Base-by-base conservation (phyloP, 805 yeast genomes). In the Candida tammaniensis region DNA sequence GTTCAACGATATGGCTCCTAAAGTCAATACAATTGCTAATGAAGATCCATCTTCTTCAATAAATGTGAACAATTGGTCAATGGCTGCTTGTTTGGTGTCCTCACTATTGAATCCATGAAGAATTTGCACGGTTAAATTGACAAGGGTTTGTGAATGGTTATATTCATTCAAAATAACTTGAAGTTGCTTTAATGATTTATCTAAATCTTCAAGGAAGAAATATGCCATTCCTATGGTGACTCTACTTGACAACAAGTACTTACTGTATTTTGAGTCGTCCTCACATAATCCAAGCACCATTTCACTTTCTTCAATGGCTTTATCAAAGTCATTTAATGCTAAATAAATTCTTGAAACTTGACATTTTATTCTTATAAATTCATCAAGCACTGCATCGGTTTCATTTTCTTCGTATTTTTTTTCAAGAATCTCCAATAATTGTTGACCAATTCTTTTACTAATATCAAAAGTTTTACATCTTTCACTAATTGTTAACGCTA, bases 31-130 rank as follows among this genome's bases (percentile, higher is more conserved):
- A 2, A 85, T 77, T 16, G 77, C 50, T 29, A 86, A 59, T 2
- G 88, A 77, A 1, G 84, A 67, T 0, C 95, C 96, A 37, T 73
- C 57, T 4, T 61, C 65, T 40, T 74, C 81, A 25, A 88, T 76
- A 47, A 71, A 77, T 16, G 72, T 69, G 46, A 84, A 82, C 27
- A 91, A 59, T 55, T 87, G 95, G 47, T 88, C 96, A 30, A 85
- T 51, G 0, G 97, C 96, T 1, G 88, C 89, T 43, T 79, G 82
- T 39, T 78, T 80, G 1, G 93, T 78, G 4, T 84, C 93, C n/a
- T 74, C 78, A 0, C 78, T 74, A n/a, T 78, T 83, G 37, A 76
- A 75, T 2, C 86, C 86, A 62, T 82, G 83, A 31, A 93, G 64
- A 0, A 89, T 82, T 51, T 88, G 95, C 0, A 93, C 77, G 14